A percentile compares a stretch with the other conserved stretches of the same genome.
Conservation (phyloP, 139 green algal species). For the Chlorella sorokiniana region DNA sequence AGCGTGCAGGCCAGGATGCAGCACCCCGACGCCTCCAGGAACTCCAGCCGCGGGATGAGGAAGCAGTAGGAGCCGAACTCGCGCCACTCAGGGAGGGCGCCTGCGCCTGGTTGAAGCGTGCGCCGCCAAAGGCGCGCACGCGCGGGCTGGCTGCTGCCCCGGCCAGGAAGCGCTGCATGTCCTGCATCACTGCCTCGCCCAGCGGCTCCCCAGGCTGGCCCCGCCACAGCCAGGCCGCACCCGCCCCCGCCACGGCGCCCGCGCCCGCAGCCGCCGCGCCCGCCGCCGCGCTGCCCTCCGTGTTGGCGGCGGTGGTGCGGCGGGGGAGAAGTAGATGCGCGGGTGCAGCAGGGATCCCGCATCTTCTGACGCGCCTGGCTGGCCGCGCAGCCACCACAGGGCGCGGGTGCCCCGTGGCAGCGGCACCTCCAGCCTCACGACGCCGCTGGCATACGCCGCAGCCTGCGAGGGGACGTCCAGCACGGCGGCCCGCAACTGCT, state of each 20-base stretch:
- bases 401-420: conserved; percentile 36
- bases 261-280: conserved; percentile 52
- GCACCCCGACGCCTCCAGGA: conserved; percentile 54
- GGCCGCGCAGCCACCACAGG: conserved; percentile 57
- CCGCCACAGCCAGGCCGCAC: conserved; percentile 82
- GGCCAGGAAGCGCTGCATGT: conserved; percentile 76
- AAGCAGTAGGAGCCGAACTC: conserved; percentile 83
- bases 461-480: background rate
- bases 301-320: conserved; percentile 72
- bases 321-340: conserved; percentile 80
- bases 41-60: conserved; percentile 81
- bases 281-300: conserved; percentile 50
- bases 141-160: conserved; percentile 41
- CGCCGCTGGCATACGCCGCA: conserved; percentile 32
- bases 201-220: conserved; percentile 57
- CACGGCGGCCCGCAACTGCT: conserved; percentile 29
- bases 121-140: conserved; percentile 80
- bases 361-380: background rate
- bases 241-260: conserved; percentile 65
- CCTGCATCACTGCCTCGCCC: conserved; percentile 43
- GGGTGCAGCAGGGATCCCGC: conserved; percentile 24
- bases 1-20: conserved; percentile 71
- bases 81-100: conserved; percentile 57
- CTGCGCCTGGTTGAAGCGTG: conserved; percentile 57
- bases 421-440: conserved; percentile 57